These are phyloP conservation scores for Trichosporon sp. DNA, from an alignment of 1,284 basidiomycete species.

Conservation along the genomic window DNA sequence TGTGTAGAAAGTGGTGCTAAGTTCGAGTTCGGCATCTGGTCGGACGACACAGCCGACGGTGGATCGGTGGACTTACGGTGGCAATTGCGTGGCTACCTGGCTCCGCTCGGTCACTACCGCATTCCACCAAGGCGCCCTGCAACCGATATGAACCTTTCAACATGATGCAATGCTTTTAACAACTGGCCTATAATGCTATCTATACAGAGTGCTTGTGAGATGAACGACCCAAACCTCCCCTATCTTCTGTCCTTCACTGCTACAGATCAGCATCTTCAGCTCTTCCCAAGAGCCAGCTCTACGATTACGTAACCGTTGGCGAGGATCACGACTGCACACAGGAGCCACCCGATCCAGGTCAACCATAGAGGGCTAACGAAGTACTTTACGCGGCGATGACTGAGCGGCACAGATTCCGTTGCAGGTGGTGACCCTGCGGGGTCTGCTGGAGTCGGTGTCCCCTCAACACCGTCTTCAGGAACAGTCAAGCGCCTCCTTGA, in stretches of 20 bases:
- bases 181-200: neutral
- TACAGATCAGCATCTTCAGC: neutral
- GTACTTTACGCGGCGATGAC: constrained; percentile 14
- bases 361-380: constrained; percentile 60
- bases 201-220: neutral
- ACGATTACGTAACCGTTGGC: constrained; percentile 31
- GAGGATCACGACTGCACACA: neutral
- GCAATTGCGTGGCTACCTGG: neutral
- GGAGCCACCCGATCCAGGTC: constrained; percentile 54
- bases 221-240: no score
- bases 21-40: neutral
- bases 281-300: constrained; percentile 34
- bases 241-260: neutral
- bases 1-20: neutral
- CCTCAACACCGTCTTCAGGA: neutral
- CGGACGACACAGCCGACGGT: neutral
- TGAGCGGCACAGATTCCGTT: neutral
- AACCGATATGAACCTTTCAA: no score
- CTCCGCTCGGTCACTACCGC: neutral
- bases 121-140: no score
- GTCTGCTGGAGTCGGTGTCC: neutral
- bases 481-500: neutral
- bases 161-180: neutral
- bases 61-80: neutral
- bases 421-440: neutral